A percentile compares a stretch with the other conserved stretches of the same genome.
phyloP scores from a whole-genome alignment of 768 basidiomycete genomes.

The Kondoa subrosea region DNA sequence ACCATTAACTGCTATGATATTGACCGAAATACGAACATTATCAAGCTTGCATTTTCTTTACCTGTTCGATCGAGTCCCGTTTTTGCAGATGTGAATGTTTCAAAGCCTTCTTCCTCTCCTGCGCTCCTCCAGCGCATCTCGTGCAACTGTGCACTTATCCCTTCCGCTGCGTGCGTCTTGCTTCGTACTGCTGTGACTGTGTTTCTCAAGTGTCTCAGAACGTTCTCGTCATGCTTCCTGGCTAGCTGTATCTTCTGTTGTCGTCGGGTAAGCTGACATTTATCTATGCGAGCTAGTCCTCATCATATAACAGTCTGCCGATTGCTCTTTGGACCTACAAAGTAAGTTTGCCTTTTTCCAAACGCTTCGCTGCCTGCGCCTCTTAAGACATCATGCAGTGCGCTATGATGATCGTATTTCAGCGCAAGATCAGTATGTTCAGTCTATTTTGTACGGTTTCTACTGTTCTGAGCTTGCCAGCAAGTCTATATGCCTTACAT shows the following conservation, averaged over 20 bases:
- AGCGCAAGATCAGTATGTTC: neutral
- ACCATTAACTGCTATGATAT: too few species aligned
- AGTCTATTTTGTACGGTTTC: too few species aligned
- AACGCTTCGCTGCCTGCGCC: neutral
- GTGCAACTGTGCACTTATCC: too few species aligned
- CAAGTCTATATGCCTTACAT: neutral
- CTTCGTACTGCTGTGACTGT: too few species aligned
- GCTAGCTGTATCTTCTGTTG: neutral
- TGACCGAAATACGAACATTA: too few species aligned
- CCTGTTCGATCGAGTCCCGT: too few species aligned
- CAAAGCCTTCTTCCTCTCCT: neutral
- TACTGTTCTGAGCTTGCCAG: too few species aligned
- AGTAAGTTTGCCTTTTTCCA: neutral
- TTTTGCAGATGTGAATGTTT: neutral
- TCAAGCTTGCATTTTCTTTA: too few species aligned
- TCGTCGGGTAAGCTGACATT: neutral
- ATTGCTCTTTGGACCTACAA: neutral
- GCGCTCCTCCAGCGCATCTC: too few species aligned
- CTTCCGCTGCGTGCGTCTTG: too few species aligned
- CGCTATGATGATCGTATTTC: neutral
- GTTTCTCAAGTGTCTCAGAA: too few species aligned
- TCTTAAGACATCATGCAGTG: neutral
- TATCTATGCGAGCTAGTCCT: neutral
- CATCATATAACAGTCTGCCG: neutral
- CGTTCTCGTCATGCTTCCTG: too few species aligned